Percentiles rank a stretch among this genome's conserved stretches.
Conservation (phyloP, 1,284 basidiomycete genomes). For the Apiotrichum siamense region DNA sequence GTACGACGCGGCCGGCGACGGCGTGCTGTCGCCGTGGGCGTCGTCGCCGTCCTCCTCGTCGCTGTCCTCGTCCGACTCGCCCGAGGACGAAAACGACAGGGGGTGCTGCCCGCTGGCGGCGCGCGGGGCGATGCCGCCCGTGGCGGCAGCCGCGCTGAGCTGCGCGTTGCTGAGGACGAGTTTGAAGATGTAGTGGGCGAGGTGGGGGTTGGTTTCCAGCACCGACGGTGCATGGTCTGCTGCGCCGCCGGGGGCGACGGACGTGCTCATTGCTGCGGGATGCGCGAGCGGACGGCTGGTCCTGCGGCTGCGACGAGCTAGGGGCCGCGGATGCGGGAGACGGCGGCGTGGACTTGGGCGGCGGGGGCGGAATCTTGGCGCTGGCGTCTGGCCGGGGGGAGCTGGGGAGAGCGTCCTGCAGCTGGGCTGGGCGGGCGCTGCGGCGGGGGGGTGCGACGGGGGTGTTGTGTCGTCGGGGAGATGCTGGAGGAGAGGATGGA, state of each 20-base stretch:
- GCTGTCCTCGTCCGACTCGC: slow-evolving; percentile 38
- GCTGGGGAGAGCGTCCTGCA: too few species aligned
- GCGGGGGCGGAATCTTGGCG: too few species aligned
- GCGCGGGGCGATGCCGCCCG: neutral
- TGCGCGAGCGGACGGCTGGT: too few species aligned
- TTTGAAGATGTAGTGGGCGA: slow-evolving; percentile 40
- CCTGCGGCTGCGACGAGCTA: too few species aligned
- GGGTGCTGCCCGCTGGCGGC: slow-evolving; percentile 28
- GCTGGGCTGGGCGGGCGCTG: too few species aligned
- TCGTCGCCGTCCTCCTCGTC: slow-evolving; percentile 7
- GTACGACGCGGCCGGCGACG: neutral
- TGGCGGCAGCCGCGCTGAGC: slow-evolving; percentile 13
- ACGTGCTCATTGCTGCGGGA: neutral
- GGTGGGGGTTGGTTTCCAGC: slow-evolving; percentile 33
- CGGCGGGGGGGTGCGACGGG: too few species aligned
- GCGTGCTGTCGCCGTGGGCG: neutral
- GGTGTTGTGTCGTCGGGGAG: too few species aligned
- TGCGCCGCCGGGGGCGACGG: neutral
- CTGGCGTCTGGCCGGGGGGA: too few species aligned
- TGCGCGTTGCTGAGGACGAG: slow-evolving; percentile 27
- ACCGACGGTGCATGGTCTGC: slow-evolving; percentile 15
- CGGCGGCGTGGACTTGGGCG: too few species aligned
- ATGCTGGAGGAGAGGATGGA: too few species aligned
- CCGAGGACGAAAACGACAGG: slow-evolving; percentile 40
- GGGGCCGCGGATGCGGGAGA: too few species aligned